Evolutionary conservation across 768 basidiomycete species (phyloP).

Genomic region (Tricholoma flavovirens): DNA sequence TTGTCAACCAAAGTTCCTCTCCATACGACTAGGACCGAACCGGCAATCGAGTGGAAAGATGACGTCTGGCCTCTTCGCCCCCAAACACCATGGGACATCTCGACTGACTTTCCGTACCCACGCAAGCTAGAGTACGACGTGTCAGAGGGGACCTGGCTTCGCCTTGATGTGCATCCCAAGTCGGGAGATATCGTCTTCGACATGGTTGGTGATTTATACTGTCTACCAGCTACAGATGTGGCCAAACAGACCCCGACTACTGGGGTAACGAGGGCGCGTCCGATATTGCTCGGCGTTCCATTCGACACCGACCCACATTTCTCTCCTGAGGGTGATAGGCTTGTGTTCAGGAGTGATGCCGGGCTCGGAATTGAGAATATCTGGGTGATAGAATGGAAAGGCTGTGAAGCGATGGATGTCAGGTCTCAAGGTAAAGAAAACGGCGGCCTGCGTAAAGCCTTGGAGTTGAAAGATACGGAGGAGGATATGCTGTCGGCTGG

Average conservation of each 20-base stretch:
- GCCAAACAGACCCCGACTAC: constrained; percentile 9
- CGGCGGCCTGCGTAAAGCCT: constrained; percentile 29
- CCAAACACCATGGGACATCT: constrained; percentile 66
- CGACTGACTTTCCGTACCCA: constrained; percentile 66
- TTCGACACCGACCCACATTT: constrained; percentile 71
- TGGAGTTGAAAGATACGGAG: constrained; percentile 34
- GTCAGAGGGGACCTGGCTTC: constrained; percentile 69
- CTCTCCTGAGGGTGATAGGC: constrained; percentile 55
- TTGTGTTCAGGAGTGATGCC: constrained; percentile 72
- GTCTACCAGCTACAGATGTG: constrained; percentile 44
- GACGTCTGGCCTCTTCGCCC: constrained; percentile 59
- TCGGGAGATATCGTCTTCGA: constrained; percentile 71
- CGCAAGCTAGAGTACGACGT: constrained; percentile 65
- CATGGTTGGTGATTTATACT: constrained; percentile 72
- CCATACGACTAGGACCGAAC: constrained; percentile 18
- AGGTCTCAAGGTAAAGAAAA: constrained; percentile 24
- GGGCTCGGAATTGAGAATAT: constrained; percentile 71
- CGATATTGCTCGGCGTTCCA: constrained; percentile 59
- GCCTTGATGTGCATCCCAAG: constrained; percentile 66
- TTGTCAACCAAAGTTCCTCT: constrained; percentile 16
- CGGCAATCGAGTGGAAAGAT: constrained; percentile 38
- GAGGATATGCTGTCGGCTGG: constrained; percentile 44
- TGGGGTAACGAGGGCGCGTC: constrained; percentile 39
- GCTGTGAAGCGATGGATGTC: constrained; percentile 58
- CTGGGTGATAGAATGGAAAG: constrained; percentile 62